Percentiles rank a stretch among this genome's conserved stretches.
Evolutionary conservation across 805 yeast genomes (phyloP).

Genomic region (Barnettozyma siamensis): DNA sequence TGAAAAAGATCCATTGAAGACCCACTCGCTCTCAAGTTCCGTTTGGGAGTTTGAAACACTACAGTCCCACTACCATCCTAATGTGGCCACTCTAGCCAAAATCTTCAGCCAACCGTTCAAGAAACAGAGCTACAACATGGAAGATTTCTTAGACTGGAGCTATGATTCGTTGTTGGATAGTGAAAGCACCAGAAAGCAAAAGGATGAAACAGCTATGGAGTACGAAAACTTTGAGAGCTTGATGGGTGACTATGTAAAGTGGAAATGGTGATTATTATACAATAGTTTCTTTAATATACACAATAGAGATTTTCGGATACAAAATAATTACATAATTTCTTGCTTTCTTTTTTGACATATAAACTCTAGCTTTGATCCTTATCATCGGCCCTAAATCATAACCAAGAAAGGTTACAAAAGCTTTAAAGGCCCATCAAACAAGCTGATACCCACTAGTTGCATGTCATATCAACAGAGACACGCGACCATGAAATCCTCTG

Average conservation of each 20-base stretch:
- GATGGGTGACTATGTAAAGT: constrained; percentile 23
- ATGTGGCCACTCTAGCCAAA: constrained; percentile 85
- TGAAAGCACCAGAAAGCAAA: constrained; percentile 59
- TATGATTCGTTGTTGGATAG: constrained; percentile 60
- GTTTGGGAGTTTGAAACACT: constrained; percentile 87
- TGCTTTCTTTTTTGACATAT: no score
- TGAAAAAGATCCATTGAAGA: constrained; percentile 70
- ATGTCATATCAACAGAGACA: no score
- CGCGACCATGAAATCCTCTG: background rate
- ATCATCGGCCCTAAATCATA: no score
- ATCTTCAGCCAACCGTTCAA: constrained; percentile 86
- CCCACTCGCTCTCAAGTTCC: constrained; percentile 79
- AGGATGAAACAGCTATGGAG: constrained; percentile 73
- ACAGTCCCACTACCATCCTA: constrained; percentile 88
- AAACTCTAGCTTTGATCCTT: no score
- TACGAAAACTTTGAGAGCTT: constrained; percentile 39
- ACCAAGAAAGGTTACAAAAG: no score
- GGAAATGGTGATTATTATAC: constrained; percentile 24
- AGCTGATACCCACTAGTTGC: no score
- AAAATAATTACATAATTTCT: no score
- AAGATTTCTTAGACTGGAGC: constrained; percentile 91
- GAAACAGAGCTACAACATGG: constrained; percentile 82
- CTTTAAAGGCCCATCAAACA: no score
- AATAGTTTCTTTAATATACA: no score
- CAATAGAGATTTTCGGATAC: no score